Evolutionary conservation across 805 yeast species (phyloP).

Genomic region (Grigorovia jiainica): DNA sequence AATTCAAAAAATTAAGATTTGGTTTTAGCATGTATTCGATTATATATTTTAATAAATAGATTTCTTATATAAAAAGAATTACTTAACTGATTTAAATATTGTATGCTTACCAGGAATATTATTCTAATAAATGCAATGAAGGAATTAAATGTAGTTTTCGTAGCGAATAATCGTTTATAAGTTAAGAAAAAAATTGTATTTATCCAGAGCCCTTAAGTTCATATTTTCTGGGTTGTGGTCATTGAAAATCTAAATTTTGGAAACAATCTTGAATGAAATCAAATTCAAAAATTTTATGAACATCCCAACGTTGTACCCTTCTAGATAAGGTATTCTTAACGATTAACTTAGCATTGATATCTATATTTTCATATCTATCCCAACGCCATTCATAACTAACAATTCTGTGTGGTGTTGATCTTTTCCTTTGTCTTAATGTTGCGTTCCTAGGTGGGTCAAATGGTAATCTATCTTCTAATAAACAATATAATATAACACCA

Average conservation of each 20-base stretch:
- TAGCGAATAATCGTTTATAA: no score
- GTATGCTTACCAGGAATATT: no score
- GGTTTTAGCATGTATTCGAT: no score
- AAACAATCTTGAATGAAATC: constrained; percentile 11
- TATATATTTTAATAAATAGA: no score
- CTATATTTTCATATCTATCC: constrained; percentile 33
- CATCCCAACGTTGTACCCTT: constrained; percentile 24
- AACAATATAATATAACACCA: constrained; percentile 81
- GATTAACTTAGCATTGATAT: constrained; percentile 17
- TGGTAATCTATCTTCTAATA: constrained; percentile 81
- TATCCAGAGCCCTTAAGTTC: no score
- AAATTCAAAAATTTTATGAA: constrained; percentile 17
- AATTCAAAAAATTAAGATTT: no score
- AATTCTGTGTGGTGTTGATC: constrained; percentile 70
- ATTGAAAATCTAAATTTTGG: background rate
- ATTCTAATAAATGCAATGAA: no score
- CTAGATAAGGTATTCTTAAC: constrained; percentile 24
- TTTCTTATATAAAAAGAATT: no score
- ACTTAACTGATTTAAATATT: no score
- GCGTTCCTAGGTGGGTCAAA: constrained; percentile 74
- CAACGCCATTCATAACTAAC: constrained; percentile 92
- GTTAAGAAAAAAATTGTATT: no score
- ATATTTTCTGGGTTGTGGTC: no score
- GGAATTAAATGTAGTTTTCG: no score
- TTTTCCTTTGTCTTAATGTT: constrained; percentile 25